These are phyloP conservation scores for Botryobasidium botryosum DNA, from an alignment of 768 basidiomycete genomes.

Conservation along the genomic window DNA sequence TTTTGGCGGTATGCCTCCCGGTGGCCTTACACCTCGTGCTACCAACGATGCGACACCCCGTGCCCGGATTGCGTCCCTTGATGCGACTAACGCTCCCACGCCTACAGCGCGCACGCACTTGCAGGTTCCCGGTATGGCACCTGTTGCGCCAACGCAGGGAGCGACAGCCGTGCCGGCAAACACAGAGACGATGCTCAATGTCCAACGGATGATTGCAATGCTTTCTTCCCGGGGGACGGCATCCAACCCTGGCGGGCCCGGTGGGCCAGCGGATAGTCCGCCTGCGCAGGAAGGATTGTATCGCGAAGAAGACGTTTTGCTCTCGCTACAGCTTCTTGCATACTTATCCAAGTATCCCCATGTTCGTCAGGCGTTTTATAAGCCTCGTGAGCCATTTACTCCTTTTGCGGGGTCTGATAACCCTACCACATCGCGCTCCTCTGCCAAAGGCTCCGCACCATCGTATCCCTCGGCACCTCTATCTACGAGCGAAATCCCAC, in stretches of 20 bases:
- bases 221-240: too few relatives aligned
- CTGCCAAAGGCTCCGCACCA: conserved; percentile 17
- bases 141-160: too few relatives aligned
- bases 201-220: too few relatives aligned
- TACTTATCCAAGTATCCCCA: conserved; percentile 98
- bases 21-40: conserved; percentile 1
- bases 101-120: too few relatives aligned
- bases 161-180: too few relatives aligned
- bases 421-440: not conserved
- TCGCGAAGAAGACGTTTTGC: conserved; percentile 85
- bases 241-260: too few relatives aligned
- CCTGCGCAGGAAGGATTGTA: conserved; percentile 37
- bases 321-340: conserved; percentile 81
- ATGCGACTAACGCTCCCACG: too few relatives aligned
- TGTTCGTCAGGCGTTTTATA: conserved; percentile 90
- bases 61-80: not conserved
- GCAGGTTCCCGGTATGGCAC: too few relatives aligned
- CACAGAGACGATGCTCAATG: too few relatives aligned
- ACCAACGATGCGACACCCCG: not conserved
- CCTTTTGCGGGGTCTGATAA: too few relatives aligned
- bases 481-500: conserved; percentile 6
- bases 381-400: conserved; percentile 19
- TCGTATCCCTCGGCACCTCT: conserved; percentile 8
- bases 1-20: conserved; percentile 5
- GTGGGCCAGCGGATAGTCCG: too few relatives aligned